These are phyloP conservation scores for Pistacia integerrima DNA, from an alignment of 345 rosid species.

Conservation along the genomic window DNA sequence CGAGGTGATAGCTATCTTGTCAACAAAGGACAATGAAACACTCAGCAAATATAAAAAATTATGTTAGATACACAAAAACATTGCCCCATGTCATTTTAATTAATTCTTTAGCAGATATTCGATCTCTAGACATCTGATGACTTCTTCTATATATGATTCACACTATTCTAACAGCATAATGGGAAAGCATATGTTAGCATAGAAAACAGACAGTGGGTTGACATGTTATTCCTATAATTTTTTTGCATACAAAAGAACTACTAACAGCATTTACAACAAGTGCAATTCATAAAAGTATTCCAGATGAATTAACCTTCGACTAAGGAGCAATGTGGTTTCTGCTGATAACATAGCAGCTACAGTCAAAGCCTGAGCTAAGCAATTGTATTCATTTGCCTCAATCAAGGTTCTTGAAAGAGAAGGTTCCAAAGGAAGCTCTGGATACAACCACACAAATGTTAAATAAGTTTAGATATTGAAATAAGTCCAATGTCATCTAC, in stretches of 20 bases:
- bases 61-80: background rate
- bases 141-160: conserved; percentile 5
- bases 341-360: conserved; percentile 95
- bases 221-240: background rate
- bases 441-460: conserved; percentile 27
- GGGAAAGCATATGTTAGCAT: background rate
- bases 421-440: conserved; percentile 97
- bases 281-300: background rate
- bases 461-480: conserved; percentile 14
- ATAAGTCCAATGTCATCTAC: background rate
- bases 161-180: background rate
- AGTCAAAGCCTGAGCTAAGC: conserved; percentile 92
- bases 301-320: conserved; percentile 58
- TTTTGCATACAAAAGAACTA: conserved; percentile 2
- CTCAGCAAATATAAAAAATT: background rate
- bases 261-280: background rate
- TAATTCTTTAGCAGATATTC: background rate
- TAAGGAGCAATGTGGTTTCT: conserved; percentile 81
- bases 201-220: background rate
- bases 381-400: conserved; percentile 82
- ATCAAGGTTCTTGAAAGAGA: conserved; percentile 91
- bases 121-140: background rate
- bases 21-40: background rate
- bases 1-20: background rate
- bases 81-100: background rate